Evolutionary conservation across 1,139 yeast species (phyloP).

Genomic region (Casaregolazyma lundiana): DNA sequence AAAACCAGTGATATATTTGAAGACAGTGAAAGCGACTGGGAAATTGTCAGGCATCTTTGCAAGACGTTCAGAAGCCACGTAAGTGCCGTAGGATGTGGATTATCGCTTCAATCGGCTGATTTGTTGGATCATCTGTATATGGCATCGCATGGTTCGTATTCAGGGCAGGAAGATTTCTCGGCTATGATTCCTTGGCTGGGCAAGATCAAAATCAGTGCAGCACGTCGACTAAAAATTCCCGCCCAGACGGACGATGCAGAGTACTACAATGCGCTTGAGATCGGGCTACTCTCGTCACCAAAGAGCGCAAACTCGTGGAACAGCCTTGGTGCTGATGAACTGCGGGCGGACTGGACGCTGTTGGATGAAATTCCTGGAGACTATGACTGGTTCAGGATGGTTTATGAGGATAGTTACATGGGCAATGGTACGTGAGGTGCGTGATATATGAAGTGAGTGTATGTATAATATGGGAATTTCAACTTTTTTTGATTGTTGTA

Average conservation of each 20-base stretch:
- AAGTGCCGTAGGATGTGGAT: background rate
- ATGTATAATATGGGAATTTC: too few species aligned
- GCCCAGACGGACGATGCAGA: background rate
- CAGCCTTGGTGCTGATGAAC: background rate
- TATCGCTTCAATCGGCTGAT: background rate
- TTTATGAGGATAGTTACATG: background rate
- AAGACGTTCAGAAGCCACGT: background rate
- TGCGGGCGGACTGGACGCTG: background rate
- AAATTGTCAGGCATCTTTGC: slow-evolving; percentile 1
- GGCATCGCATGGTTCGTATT: background rate
- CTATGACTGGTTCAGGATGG: background rate
- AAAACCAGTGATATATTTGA: slow-evolving; percentile 33
- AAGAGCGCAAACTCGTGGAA: background rate
- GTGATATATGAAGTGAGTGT: too few species aligned
- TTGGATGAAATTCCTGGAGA: background rate
- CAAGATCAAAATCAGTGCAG: background rate
- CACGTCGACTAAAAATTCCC: background rate
- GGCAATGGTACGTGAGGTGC: too few species aligned
- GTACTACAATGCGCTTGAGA: background rate
- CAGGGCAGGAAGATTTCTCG: background rate
- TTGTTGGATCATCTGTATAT: background rate
- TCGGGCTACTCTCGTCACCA: background rate
- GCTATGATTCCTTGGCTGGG: background rate
- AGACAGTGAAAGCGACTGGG: slow-evolving; percentile 38
- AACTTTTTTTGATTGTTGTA: too few species aligned